Base-by-base conservation (phyloP, 192 early-diverging fungal species). In the Coemansia sp. region DNA sequence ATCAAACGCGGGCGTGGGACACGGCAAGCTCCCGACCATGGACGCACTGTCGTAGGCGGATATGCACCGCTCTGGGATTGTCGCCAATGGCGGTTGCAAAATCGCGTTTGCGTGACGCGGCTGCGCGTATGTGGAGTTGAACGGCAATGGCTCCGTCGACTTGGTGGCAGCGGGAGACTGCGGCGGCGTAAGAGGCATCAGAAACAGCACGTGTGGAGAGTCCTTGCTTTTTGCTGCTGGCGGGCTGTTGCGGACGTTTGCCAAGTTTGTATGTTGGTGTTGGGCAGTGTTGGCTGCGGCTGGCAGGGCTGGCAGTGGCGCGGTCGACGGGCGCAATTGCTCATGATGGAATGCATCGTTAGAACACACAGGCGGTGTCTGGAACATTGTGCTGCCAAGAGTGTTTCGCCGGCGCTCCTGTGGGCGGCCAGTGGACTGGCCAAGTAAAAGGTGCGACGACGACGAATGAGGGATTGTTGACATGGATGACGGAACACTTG, bases 351-450 rank as follows among this genome's bases (percentile, higher is more conserved):
- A 42, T 3, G 29, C 35, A 23, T 34, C 51, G 5, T 22, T 18
- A 22, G 59, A 27, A 6, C 23, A 27, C 11, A 32, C 13, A 26
- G 51, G 33, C 26, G 35, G 42, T 0, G 21, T 43, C 33, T 62
- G 48, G 38, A 57, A 47, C 19, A 32, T 19, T 11, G 62, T 37
- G 25, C 50, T 50, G 9, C 36, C 54, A 14, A 76, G 42, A 4
- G 73, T 76, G 58, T 76, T 69, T 42, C 73, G 61, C 14, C 73
- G 60, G 21, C 60, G 47, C 32, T 46, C 65, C 0, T 40, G 5
- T 2, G 37, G 18, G 31, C 51, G 49, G 19, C 45, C 45, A 29
- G 45, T n/a, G 15, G 18, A 30, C 26, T 47, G 45, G 17, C 27
- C 45, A 17, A 5, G 18, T 22, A 15, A 14, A 3, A 14, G 9